Evolutionary conservation across 192 early-diverging fungal genomes (phyloP), one percentile per base, ranked within the genome.

Genomic region (Umbelopsis sp.): DNA sequence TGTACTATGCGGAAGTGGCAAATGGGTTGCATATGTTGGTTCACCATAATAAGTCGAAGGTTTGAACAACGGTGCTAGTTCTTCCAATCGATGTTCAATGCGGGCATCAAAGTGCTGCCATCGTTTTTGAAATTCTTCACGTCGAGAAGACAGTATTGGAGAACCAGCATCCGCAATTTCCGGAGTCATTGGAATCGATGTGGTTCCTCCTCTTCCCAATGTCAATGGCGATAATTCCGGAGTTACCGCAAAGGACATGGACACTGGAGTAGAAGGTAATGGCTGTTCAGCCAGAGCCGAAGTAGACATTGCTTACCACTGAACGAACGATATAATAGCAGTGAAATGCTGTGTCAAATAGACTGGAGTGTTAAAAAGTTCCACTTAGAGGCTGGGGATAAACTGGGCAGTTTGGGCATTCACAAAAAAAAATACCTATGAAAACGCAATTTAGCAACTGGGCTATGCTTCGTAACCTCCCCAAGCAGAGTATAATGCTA

Each of bases 231-330:
- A 61, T 61, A 61, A 61, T 61, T 61, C 55, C 27, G 55, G 55
- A 61, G 55, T 61, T 61, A 61, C 27, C 21, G 55, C 55, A 61
- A 61, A 61, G 27, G 55, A 61, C 55, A 61, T 61, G 30, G 55
- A 61, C 55, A 61, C 30, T 61, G 55, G 55, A 25, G 55, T 61
- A 25, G 27, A 61, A 25, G 55, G 55, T 16, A 61, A n/a, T 61
- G 55, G 55, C 55, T 61, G 55, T 33, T 61, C 55, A 61, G 55
- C 55, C 55, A 61, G 55, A 35, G 55, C 55, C 55, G 55, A 61
- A 61, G 55, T 33, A 18, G 55, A 35, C 55, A 61, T 61, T 61
- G 55, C 55, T n/a, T 23, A 61, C 33, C 55, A 61, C 27, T 41
- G 23, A 18, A 61, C 33, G 25, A 13, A 16, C 55, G n/a, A 8